Evolutionary conservation across 495 filamentous ascomycete genomes (phyloP).

Genomic region (Choiromyces venosus): DNA sequence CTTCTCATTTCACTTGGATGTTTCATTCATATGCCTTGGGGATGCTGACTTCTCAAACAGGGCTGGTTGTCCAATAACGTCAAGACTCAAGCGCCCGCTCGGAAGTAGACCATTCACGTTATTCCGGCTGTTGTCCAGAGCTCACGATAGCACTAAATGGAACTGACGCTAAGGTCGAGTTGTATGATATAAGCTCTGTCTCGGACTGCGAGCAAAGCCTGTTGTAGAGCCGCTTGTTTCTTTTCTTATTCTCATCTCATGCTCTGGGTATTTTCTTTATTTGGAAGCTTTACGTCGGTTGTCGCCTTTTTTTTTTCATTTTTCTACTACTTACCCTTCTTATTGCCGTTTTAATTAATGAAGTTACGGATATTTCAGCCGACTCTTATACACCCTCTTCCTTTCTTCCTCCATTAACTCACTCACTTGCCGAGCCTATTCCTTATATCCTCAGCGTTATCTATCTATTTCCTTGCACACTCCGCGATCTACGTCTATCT

Average conservation of each 20-base stretch:
- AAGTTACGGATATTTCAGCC: conserved; percentile 34
- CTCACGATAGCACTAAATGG: conserved; percentile 4
- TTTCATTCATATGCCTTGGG: conserved; percentile 1
- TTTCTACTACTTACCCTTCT: conserved; percentile 45
- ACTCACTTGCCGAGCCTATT: conserved; percentile 1
- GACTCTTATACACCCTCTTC: conserved; percentile 23
- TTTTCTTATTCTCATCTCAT: conserved; percentile 29
- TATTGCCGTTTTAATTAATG: conserved; percentile 44
- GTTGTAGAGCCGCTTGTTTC: conserved; percentile 29
- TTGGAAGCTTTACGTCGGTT: conserved; percentile 25
- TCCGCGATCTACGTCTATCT: not conserved
- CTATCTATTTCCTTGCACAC: conserved; percentile 13
- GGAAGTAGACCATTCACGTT: conserved; percentile 39
- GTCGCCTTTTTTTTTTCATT: conserved; percentile 19
- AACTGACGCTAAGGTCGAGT: conserved; percentile 4
- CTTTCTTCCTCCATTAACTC: conserved; percentile 2
- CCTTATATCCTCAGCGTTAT: conserved; percentile 7
- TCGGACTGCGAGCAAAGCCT: conserved; percentile 41
- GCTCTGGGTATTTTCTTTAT: conserved; percentile 26
- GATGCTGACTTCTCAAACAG: conserved; percentile 44
- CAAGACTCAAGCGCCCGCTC: conserved; percentile 60
- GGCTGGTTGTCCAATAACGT: conserved; percentile 92
- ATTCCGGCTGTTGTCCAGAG: not conserved
- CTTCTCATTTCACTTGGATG: not conserved
- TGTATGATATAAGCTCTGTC: conserved; percentile 24